phyloP scores from a whole-genome alignment of 2,329 filamentous ascomycete species.

The Leptographium procerum region DNA sequence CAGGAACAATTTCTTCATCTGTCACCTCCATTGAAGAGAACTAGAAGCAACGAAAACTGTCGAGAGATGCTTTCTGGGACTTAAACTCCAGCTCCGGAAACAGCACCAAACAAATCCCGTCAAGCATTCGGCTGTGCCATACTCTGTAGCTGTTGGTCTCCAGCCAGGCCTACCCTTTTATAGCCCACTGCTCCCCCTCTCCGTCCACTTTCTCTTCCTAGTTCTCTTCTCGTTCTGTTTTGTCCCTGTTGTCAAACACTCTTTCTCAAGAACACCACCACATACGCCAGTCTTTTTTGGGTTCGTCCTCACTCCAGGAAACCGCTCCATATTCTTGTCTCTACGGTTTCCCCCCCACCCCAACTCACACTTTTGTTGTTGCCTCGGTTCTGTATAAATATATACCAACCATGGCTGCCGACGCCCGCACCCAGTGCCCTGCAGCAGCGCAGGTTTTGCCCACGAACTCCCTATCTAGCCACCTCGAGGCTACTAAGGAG shows the following conservation, averaged over 20 bases:
- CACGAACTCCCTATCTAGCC: neutral
- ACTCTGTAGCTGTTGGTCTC: neutral
- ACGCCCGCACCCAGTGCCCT: neutral
- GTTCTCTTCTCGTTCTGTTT: neutral
- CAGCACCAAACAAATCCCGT: neutral
- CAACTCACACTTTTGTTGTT: neutral
- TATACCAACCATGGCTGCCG: neutral
- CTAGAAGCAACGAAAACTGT: neutral
- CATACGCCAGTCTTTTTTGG: neutral
- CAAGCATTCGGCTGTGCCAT: neutral
- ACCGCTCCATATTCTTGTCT: neutral
- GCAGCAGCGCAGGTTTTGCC: slow-evolving; percentile 1
- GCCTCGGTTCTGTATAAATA: too few species aligned
- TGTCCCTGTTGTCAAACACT: neutral
- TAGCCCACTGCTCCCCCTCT: neutral
- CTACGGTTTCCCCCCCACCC: neutral
- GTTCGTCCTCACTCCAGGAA: neutral
- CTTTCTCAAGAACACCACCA: neutral
- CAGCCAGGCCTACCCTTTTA: neutral
- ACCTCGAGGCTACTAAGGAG: slow-evolving; percentile 15
- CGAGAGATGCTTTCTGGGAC: neutral
- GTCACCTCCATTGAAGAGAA: neutral
- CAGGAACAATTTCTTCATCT: neutral
- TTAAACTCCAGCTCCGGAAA: neutral
- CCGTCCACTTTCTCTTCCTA: neutral